Percentiles rank a stretch among this genome's conserved stretches.
Conservation (phyloP, 257 asterid genomes). For the Solanum commersonii region DNA sequence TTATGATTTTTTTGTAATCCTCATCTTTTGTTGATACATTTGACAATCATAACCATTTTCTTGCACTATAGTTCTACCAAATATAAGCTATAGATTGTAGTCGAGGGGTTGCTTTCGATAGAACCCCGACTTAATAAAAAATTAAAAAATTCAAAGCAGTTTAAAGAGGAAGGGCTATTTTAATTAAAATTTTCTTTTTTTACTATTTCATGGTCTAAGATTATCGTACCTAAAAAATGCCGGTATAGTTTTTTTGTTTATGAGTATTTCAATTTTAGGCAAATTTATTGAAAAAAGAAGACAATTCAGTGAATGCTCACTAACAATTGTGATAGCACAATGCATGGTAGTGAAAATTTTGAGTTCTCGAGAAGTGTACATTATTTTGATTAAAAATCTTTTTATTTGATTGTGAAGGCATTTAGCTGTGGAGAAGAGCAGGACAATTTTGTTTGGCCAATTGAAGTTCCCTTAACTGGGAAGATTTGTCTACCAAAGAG, state of each 20-base stretch:
- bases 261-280: neutral
- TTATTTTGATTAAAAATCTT: neutral
- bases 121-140: too few relatives aligned
- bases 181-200: too few relatives aligned
- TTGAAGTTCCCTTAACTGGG: too few relatives aligned
- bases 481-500: too few relatives aligned
- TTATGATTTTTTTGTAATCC: neutral
- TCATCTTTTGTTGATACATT: neutral
- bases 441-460: slow-evolving; percentile 39
- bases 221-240: neutral
- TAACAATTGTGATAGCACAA: neutral
- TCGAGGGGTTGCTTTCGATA: neutral
- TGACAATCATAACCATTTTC: slow-evolving; percentile 6
- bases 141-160: neutral
- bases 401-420: slow-evolving; percentile 45
- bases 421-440: slow-evolving; percentile 74
- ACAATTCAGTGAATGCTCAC: neutral
- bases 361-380: neutral
- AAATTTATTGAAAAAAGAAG: neutral
- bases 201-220: neutral
- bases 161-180: neutral
- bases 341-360: neutral
- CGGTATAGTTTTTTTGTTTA: neutral
- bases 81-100: neutral
- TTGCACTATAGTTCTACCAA: neutral